Evolutionary conservation across 768 basidiomycete genomes (phyloP), one percentile per base, ranked within the genome.

Genomic region (Pisolithus albus): DNA sequence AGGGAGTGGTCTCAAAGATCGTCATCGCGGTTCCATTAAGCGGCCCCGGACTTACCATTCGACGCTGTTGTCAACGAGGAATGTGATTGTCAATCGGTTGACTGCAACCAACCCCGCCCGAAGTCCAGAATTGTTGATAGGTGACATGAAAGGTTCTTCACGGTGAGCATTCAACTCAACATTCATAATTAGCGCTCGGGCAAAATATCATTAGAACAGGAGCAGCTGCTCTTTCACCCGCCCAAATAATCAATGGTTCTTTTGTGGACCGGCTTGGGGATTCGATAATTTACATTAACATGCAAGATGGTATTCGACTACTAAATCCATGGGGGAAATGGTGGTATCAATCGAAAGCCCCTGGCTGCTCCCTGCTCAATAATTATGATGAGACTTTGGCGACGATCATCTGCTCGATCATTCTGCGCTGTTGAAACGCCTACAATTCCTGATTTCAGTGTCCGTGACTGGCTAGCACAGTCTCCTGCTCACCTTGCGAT

Each of bases 61-160:
- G 34, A 90, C 81, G 51, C 67, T 75, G 57, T 89, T 87, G 62
- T 89, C 88, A 26, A 89, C 85, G 7, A 88, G 74, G 58, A 89
- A 84, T 0, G 79, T 85, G 53, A 87, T 74, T 1, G 55, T 59
- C 9, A 78, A 57, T 51, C 57, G 61, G 52, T 78, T 72, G 36
- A 78, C 72, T 13, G 46, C 44, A 0, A 62, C 49, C 30, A 65
- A 43, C 26, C 60, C 62, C 24, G 48, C 56, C 9, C 58, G 59
- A 21, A 59, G 53, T n/a, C 51, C 40, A 3, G 26, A 49, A 10
- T 36, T 21, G 30, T 28, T 15, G 40, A 7, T 23, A 13, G 45
- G 4, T 40, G 52, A 50, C 60, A 58, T 64, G 42, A 19, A 28
- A 26, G 13, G 1, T 44, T 9, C 23, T 44, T 24, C 9, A 32